Percentiles rank a stretch among this genome's conserved stretches.
phyloP scores from a whole-genome alignment of 768 basidiomycete genomes.

The Collybiopsis confluens region DNA sequence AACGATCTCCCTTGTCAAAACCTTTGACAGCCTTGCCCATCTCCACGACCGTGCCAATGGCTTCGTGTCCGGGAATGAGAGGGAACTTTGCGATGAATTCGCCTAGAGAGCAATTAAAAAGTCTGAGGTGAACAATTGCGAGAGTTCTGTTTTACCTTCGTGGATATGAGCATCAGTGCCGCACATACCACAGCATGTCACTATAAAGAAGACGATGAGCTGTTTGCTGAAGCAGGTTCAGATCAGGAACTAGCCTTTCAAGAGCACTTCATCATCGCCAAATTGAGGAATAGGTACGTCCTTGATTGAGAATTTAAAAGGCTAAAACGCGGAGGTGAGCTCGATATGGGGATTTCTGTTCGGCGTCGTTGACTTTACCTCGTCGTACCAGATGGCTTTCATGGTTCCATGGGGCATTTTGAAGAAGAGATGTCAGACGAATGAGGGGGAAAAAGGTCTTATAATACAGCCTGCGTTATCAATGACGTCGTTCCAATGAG shows the following conservation, averaged over 20 bases:
- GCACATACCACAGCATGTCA: conserved; percentile 46
- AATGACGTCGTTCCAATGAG: too few species aligned
- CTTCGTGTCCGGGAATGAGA: conserved; percentile 75
- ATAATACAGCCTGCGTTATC: too few species aligned
- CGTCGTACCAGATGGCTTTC: conserved; percentile 72
- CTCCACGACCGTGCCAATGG: conserved; percentile 67
- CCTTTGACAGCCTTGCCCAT: conserved; percentile 78
- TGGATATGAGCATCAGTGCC: conserved; percentile 65
- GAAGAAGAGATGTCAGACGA: background rate
- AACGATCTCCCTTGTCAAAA: conserved; percentile 74
- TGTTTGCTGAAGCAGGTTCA: too few species aligned
- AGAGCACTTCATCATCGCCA: conserved; percentile 66
- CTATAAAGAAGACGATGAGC: conserved; percentile 19
- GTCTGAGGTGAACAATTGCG: too few species aligned
- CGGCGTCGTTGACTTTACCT: conserved; percentile 35
- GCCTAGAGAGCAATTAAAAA: too few species aligned
- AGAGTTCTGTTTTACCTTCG: too few species aligned
- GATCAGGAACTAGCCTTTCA: conserved; percentile 51
- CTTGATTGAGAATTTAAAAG: conserved; percentile 61
- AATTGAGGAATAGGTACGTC: conserved; percentile 64
- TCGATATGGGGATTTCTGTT: too few species aligned
- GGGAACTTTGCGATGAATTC: conserved; percentile 68
- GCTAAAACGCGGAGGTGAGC: conserved; percentile 33
- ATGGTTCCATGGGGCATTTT: conserved; percentile 59
- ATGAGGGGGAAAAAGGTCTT: too few species aligned